phyloP scores from a whole-genome alignment of 352 stramenopile genomes.

The Globisporangium uncinulatum region DNA sequence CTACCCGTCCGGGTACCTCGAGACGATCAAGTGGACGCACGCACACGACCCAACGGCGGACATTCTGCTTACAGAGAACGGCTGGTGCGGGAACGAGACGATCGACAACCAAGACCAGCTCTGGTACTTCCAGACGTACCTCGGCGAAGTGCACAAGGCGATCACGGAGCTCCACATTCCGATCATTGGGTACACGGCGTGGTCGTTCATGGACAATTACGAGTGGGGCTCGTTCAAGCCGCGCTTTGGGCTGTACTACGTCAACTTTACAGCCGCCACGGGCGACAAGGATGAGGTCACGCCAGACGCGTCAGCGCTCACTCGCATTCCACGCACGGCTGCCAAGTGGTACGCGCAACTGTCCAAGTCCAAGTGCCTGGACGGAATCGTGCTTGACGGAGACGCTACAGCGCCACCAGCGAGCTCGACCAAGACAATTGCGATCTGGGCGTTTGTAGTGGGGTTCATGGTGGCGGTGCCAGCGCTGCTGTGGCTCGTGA shows the following conservation, averaged over 20 bases:
- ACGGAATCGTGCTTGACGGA: not conserved
- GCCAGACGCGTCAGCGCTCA: slow-evolving; percentile 3
- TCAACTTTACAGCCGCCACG: slow-evolving; percentile 23
- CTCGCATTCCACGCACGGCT: slow-evolving; percentile 13
- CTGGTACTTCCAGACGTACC: slow-evolving; percentile 7
- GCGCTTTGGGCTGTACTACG: slow-evolving; percentile 46
- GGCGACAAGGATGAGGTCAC: not conserved
- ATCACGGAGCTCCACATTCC: slow-evolving; percentile 39
- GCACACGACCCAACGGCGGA: slow-evolving; percentile 24
- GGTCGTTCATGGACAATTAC: slow-evolving; percentile 94
- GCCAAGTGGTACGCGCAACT: slow-evolving; percentile 11
- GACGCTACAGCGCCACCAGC: not conserved
- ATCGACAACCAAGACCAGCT: slow-evolving; percentile 5
- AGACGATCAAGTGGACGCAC: slow-evolving; percentile 20
- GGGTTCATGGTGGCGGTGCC: slow-evolving; percentile 15
- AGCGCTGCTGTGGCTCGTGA: slow-evolving; percentile 14
- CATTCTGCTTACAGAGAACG: slow-evolving; percentile 8
- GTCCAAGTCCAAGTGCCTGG: slow-evolving; percentile 12
- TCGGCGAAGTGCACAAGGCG: slow-evolving; percentile 41
- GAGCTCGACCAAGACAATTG: not conserved
- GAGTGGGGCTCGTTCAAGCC: slow-evolving; percentile 87
- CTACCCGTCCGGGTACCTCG: slow-evolving; percentile 26
- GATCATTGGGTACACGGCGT: slow-evolving; percentile 88
- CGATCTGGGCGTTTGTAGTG: slow-evolving; percentile 16
- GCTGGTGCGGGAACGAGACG: slow-evolving; percentile 5